phyloP scores from a whole-genome alignment of 2,329 filamentous ascomycete species.

The Arthrobotrys sinensis region DNA sequence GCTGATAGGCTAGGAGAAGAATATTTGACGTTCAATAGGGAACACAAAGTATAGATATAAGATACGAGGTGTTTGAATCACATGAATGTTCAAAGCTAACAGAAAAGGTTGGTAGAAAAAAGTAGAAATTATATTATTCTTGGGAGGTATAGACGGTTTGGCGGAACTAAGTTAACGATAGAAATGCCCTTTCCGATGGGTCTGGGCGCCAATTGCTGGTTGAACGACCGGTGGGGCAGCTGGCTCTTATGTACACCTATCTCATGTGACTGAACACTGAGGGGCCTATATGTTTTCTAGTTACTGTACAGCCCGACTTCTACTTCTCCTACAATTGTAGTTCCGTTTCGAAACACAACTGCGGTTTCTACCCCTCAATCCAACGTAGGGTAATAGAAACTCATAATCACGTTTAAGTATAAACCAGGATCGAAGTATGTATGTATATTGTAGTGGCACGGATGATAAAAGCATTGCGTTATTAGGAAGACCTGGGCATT shows the following conservation, averaged over 20 bases:
- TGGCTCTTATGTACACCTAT: conserved; percentile 7
- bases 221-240: not conserved
- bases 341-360: not conserved
- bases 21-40: not conserved
- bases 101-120: too few relatives aligned
- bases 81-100: too few relatives aligned
- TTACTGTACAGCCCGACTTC: not conserved
- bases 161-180: too few relatives aligned
- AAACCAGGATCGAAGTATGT: not conserved
- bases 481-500: not conserved
- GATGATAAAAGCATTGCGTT: not conserved
- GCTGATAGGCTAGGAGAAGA: not conserved
- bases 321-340: not conserved
- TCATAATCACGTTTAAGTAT: not conserved
- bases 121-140: too few relatives aligned
- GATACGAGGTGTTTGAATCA: too few relatives aligned
- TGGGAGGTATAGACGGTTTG: too few relatives aligned
- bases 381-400: not conserved
- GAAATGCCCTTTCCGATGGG: not conserved
- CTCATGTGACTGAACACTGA: not conserved
- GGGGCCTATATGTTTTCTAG: too few relatives aligned
- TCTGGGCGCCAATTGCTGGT: not conserved
- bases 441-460: not conserved
- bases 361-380: not conserved
- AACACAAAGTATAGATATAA: not conserved